Conservation (phyloP, 129 eudicot species). For the Flaveria brownii region DNA sequence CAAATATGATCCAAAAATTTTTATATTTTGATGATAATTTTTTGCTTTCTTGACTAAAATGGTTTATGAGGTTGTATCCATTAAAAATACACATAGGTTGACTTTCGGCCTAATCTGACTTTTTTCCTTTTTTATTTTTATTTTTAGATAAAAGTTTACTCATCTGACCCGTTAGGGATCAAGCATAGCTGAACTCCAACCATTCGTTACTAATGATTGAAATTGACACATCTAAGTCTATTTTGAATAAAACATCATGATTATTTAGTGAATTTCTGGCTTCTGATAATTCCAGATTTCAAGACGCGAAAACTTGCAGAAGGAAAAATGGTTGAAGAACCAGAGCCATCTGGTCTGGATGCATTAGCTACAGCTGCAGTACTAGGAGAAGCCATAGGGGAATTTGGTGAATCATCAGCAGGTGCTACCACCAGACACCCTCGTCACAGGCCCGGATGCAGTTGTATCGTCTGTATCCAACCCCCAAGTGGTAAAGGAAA, state of each 20-base stretch:
- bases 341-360: slow-evolving; percentile 77
- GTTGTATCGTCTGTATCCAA: slow-evolving; percentile 96
- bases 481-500: slow-evolving; percentile 96
- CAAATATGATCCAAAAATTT: neutral
- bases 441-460: slow-evolving; percentile 90
- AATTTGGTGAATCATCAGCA: slow-evolving; percentile 52
- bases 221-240: neutral
- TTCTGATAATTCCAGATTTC: slow-evolving; percentile 42
- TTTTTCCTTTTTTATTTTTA: neutral
- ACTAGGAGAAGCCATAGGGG: slow-evolving; percentile 62
- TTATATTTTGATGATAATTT: neutral
- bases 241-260: neutral
- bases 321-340: slow-evolving; percentile 44
- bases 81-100: neutral
- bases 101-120: too few species aligned
- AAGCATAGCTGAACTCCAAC: neutral
- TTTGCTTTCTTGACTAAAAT: neutral
- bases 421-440: slow-evolving; percentile 88
- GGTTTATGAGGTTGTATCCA: neutral
- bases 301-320: slow-evolving; percentile 61
- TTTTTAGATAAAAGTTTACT: neutral
- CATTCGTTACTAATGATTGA: neutral
- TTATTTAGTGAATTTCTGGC: neutral
- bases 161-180: neutral
- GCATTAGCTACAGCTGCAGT: slow-evolving; percentile 90